Conservation (phyloP, 345 rosid genomes). For the Aquilaria sinensis region DNA sequence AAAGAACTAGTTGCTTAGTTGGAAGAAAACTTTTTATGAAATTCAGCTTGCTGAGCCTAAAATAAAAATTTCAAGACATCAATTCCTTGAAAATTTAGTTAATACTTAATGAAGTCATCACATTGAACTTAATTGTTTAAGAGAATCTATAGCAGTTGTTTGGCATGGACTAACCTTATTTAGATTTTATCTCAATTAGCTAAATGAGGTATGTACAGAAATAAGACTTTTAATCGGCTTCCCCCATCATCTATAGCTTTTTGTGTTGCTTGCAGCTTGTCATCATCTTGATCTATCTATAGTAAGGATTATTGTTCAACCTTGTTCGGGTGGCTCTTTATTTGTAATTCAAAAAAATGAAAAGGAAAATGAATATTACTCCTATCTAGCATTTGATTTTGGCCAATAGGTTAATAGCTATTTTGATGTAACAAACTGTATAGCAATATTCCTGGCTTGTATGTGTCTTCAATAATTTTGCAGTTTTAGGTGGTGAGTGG, state of each 20-base stretch:
- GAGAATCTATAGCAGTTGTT: not conserved
- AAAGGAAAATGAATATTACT: conserved; percentile 19
- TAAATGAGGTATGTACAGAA: conserved; percentile 4
- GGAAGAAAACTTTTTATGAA: too few species aligned
- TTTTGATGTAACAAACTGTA: not conserved
- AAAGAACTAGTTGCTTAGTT: too few species aligned
- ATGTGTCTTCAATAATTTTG: conserved; percentile 29
- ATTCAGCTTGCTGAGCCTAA: too few species aligned
- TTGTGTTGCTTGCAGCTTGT: conserved; percentile 69
- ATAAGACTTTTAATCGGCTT: conserved; percentile 61
- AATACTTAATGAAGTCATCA: too few species aligned
- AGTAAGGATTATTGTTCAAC: conserved; percentile 90
- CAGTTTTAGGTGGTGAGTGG: conserved; percentile 22
- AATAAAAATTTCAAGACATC: too few species aligned
- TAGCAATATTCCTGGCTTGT: conserved; percentile 32
- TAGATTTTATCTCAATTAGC: conserved; percentile 5
- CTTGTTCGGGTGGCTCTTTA: conserved; percentile 94
- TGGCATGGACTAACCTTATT: not conserved
- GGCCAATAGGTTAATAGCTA: not conserved
- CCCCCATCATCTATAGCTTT: conserved; percentile 73
- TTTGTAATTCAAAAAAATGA: conserved; percentile 45
- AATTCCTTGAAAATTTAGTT: too few species aligned
- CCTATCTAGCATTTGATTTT: not conserved
- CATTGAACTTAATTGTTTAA: not conserved
- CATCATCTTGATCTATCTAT: conserved; percentile 82